Conservation (phyloP, 2,329 filamentous ascomycete species). For the Decorospora gaudefroyi region DNA sequence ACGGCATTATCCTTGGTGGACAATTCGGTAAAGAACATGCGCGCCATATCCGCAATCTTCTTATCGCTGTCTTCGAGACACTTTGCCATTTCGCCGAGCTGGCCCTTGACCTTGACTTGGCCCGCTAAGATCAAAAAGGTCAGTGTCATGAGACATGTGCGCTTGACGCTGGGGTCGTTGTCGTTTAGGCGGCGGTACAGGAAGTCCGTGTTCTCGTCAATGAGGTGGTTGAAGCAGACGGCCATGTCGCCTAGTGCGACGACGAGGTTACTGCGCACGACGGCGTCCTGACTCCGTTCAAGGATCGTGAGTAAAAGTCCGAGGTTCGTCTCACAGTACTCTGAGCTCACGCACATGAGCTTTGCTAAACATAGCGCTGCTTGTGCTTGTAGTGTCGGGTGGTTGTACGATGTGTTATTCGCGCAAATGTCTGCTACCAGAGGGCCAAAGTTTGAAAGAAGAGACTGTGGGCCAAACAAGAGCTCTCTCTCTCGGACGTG, state of each 20-base stretch:
- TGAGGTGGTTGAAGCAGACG: conserved; percentile 98
- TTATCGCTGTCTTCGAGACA: conserved; percentile 96
- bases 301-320: conserved; percentile 96
- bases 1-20: conserved; percentile 98
- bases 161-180: conserved; percentile 84
- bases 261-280: conserved; percentile 92
- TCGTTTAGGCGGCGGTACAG: conserved; percentile 92
- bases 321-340: conserved; percentile 93
- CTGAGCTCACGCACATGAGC: conserved; percentile 96
- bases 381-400: conserved; percentile 87
- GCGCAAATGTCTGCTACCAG: conserved; percentile 86
- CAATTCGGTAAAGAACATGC: conserved; percentile 98
- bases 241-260: conserved; percentile 99
- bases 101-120: conserved; percentile 98
- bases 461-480: conserved; percentile 77
- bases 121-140: conserved; percentile 96
- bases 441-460: conserved; percentile 89
- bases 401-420: conserved; percentile 90
- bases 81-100: conserved; percentile 98
- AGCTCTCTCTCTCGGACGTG: conserved; percentile 85
- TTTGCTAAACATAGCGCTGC: conserved; percentile 95
- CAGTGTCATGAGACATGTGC: conserved; percentile 96
- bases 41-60: conserved; percentile 86
- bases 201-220: conserved; percentile 99
- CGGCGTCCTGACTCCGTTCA: conserved; percentile 89